These are phyloP conservation scores for Nymphaea colorata DNA, from an alignment of 164 flowering plant species.

Conservation along the genomic window DNA sequence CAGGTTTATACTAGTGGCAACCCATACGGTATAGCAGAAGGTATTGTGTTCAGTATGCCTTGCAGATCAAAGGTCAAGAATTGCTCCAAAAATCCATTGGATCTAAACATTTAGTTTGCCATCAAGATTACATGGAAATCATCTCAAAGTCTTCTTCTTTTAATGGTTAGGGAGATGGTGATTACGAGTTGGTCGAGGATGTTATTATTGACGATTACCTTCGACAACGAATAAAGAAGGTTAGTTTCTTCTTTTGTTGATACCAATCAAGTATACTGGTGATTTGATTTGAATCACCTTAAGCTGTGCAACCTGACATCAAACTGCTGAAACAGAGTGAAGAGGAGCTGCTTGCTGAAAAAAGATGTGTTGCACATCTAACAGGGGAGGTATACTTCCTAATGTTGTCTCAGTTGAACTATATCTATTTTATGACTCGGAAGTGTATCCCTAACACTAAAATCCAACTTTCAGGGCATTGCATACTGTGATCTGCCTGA, in stretches of 20 bases:
- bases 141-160: not conserved
- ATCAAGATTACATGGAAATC: not conserved
- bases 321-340: constrained; percentile 46
- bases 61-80: constrained; percentile 79
- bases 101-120: no score
- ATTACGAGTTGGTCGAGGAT: constrained; percentile 80
- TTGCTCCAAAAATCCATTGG: no score
- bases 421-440: not conserved
- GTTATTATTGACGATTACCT: constrained; percentile 80
- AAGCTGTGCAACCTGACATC: not conserved
- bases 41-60: constrained; percentile 96
- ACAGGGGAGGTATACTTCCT: constrained; percentile 69
- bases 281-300: not conserved
- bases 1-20: constrained; percentile 90
- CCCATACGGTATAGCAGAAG: constrained; percentile 94
- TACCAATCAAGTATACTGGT: not conserved
- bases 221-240: constrained; percentile 56
- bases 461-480: constrained; percentile 43
- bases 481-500: constrained; percentile 86
- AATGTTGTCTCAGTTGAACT: not conserved
- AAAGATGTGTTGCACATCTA: constrained; percentile 88
- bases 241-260: constrained; percentile 12
- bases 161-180: constrained; percentile 69
- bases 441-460: not conserved
- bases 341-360: constrained; percentile 90